Percentiles rank a stretch among this genome's conserved stretches.
phyloP scores from a whole-genome alignment of 1,284 basidiomycete genomes.

The Vanrija sp. region DNA sequence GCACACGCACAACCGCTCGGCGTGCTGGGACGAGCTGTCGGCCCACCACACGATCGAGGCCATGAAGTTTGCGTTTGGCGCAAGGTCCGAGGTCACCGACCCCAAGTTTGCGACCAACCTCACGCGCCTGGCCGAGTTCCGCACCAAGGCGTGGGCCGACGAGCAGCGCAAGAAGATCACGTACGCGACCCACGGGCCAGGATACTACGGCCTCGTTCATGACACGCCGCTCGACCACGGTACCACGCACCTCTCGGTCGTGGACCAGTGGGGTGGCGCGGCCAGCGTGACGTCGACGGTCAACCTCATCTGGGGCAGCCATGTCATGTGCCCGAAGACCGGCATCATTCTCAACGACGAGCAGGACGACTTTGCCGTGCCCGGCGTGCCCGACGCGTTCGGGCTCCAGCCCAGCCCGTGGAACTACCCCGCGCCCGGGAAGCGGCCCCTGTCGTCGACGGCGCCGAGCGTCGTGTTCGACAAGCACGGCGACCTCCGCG shows the following conservation, averaged over 20 bases:
- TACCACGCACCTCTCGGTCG: slow-evolving; percentile 79
- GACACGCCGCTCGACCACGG: slow-evolving; percentile 77
- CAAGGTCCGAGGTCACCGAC: slow-evolving; percentile 72
- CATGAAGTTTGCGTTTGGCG: slow-evolving; percentile 52
- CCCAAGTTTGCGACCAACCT: slow-evolving; percentile 55
- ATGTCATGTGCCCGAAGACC: slow-evolving; percentile 74
- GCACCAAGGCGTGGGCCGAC: slow-evolving; percentile 66
- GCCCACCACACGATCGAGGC: slow-evolving; percentile 52
- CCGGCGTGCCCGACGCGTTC: slow-evolving; percentile 73
- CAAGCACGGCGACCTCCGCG: slow-evolving; percentile 63
- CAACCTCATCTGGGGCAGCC: slow-evolving; percentile 80
- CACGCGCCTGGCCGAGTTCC: slow-evolving; percentile 60
- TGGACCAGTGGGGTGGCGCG: slow-evolving; percentile 79
- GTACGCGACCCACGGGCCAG: slow-evolving; percentile 66
- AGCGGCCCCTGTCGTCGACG: slow-evolving; percentile 79
- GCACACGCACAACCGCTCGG: neutral
- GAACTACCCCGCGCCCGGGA: slow-evolving; percentile 81
- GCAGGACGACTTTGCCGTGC: slow-evolving; percentile 77
- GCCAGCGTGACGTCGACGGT: slow-evolving; percentile 80
- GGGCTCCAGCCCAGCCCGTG: slow-evolving; percentile 80
- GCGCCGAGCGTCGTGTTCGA: slow-evolving; percentile 74
- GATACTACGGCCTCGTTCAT: slow-evolving; percentile 79
- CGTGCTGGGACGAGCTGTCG: slow-evolving; percentile 13
- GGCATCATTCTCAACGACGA: slow-evolving; percentile 89
- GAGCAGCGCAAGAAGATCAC: slow-evolving; percentile 52